phyloP scores from a whole-genome alignment of 768 basidiomycete species.

The Leccinum subtestaceum region DNA sequence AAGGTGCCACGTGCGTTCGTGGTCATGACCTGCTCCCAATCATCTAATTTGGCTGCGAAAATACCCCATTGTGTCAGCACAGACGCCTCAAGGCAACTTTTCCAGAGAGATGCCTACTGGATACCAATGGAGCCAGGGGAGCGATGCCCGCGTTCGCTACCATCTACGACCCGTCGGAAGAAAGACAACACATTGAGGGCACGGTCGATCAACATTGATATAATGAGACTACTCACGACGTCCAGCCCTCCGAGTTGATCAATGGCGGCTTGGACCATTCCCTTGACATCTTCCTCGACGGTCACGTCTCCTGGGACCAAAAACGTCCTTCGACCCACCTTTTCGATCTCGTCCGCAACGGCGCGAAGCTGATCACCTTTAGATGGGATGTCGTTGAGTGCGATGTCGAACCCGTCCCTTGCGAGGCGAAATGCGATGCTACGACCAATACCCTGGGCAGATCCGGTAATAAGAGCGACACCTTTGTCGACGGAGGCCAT shows the following conservation, averaged over 20 bases:
- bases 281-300: constrained; percentile 2
- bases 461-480: constrained; percentile 29
- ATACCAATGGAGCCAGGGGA: not conserved
- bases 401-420: constrained; percentile 25
- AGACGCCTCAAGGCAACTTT: not conserved
- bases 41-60: not conserved
- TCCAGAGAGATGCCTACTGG: not conserved
- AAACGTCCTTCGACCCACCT: constrained; percentile 10
- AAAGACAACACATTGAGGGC: too few species aligned
- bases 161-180: constrained; percentile 4
- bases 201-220: not conserved
- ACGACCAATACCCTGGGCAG: constrained; percentile 28
- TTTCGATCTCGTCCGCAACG: constrained; percentile 10
- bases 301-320: constrained; percentile 15
- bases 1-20: not conserved
- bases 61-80: not conserved
- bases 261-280: not conserved
- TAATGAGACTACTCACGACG: constrained; percentile 1
- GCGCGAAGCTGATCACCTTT: constrained; percentile 8
- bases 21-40: not conserved
- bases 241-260: constrained; percentile 3
- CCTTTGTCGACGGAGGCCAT: constrained; percentile 11
- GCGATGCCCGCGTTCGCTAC: constrained; percentile 13
- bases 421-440: constrained; percentile 16
- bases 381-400: constrained; percentile 25